Conservation (phyloP, 106 monocot genomes). For the Apostasia ramifera region DNA sequence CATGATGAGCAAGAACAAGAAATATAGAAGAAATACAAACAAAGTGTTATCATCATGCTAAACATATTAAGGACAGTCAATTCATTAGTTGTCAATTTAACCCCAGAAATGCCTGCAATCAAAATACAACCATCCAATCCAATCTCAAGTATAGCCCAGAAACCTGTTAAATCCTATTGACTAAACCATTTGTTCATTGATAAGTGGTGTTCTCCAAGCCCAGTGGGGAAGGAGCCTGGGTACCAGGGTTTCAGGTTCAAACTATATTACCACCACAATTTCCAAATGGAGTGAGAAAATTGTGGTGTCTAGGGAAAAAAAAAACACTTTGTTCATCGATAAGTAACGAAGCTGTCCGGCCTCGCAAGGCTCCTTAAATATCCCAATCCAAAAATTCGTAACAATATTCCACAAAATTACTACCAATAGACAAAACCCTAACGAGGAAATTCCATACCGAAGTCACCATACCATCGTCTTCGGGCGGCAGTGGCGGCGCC, state of each 20-base stretch:
- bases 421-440: conserved; percentile 1
- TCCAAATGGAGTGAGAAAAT: no score
- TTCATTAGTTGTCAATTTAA: background rate
- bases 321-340: background rate
- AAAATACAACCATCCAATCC: background rate
- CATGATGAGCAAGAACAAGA: background rate
- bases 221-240: no score
- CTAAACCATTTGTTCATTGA: background rate
- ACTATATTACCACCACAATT: no score
- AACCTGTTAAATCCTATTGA: background rate
- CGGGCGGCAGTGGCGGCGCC: conserved; percentile 3
- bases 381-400: background rate
- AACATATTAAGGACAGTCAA: no score
- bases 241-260: no score
- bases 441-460: background rate
- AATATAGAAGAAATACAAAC: background rate
- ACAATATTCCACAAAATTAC: background rate
- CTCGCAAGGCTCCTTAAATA: background rate
- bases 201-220: no score
- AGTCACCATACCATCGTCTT: conserved; percentile 19
- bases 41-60: no score
- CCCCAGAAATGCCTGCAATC: background rate
- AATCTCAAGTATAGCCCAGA: background rate
- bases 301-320: no score
- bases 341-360: background rate